Evolutionary conservation across 2,329 filamentous ascomycete genomes (phyloP).

Genomic region (Paecilomyces dactylethromorphus): DNA sequence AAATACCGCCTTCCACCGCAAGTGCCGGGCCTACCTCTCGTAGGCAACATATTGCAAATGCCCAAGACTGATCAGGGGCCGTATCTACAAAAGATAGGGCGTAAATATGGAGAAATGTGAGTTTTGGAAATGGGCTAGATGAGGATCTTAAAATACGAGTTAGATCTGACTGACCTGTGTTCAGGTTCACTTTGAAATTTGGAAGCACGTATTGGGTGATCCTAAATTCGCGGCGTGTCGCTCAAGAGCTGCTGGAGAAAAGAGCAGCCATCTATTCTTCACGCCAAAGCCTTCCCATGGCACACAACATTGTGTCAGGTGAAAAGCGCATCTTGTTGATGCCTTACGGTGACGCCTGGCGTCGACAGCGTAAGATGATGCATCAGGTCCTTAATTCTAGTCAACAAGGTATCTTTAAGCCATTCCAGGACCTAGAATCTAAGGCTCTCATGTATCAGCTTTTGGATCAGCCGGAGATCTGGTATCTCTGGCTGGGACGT

Average conservation of each 20-base stretch:
- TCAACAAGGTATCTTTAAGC: neutral
- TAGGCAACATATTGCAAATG: neutral
- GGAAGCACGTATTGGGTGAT: neutral
- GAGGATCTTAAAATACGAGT: too few species aligned
- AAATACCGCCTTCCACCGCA: neutral
- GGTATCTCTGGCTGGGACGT: neutral
- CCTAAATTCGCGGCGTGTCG: neutral
- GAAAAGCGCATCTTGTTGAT: constrained; percentile 2
- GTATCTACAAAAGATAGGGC: neutral
- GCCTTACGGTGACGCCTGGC: neutral
- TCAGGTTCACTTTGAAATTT: neutral
- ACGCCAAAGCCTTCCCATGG: neutral
- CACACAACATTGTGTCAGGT: neutral
- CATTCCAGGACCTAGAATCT: neutral
- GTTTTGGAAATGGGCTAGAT: neutral
- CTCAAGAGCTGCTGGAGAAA: neutral
- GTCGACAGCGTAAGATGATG: constrained; percentile 3
- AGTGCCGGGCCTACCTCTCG: neutral
- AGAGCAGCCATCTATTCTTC: neutral
- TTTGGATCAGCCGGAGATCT: neutral
- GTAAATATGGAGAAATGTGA: neutral
- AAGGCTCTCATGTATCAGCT: neutral
- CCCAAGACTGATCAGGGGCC: neutral
- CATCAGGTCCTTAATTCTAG: constrained; percentile 2
- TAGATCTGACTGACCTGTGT: neutral